Evolutionary conservation across 176 grass and related monocot genomes (phyloP).

Genomic region (Rhipidocladum racemiflorum): DNA sequence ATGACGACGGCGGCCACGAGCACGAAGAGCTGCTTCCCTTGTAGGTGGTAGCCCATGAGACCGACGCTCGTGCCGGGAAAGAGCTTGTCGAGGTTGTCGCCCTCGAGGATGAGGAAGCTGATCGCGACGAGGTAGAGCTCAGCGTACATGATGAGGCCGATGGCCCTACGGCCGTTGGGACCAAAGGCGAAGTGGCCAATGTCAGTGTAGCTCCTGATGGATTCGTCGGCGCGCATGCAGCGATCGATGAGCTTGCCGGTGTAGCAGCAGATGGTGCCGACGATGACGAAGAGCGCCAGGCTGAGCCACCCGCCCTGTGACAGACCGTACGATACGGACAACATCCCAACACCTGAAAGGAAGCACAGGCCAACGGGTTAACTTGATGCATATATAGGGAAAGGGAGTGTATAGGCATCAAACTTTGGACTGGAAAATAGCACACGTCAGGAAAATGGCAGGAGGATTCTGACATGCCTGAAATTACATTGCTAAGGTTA

Average conservation of each 20-base stretch:
- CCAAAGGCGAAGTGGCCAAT: slow-evolving; percentile 59
- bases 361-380: background rate
- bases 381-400: too few relatives aligned
- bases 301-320: slow-evolving; percentile 65
- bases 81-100: slow-evolving; percentile 52
- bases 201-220: slow-evolving; percentile 43
- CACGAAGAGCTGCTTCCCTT: slow-evolving; percentile 46
- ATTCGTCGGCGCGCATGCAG: slow-evolving; percentile 44
- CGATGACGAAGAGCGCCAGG: slow-evolving; percentile 43
- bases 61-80: slow-evolving; percentile 3
- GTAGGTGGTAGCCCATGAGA: slow-evolving; percentile 19
- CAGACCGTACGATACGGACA: slow-evolving; percentile 60
- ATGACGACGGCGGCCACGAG: slow-evolving; percentile 32
- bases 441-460: background rate
- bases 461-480: slow-evolving; percentile 20
- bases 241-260: slow-evolving; percentile 54
- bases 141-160: slow-evolving; percentile 50
- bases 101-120: slow-evolving; percentile 51
- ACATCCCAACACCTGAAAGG: slow-evolving; percentile 44
- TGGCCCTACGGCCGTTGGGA: slow-evolving; percentile 26
- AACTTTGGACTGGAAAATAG: too few relatives aligned
- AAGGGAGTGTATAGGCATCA: too few relatives aligned
- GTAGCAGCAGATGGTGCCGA: slow-evolving; percentile 62
- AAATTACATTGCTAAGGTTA: slow-evolving; percentile 62
- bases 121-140: slow-evolving; percentile 51